Evolutionary conservation across 208 protist species (phyloP), one percentile per base, ranked within the genome.

Genomic region (Leishmania turanica): DNA sequence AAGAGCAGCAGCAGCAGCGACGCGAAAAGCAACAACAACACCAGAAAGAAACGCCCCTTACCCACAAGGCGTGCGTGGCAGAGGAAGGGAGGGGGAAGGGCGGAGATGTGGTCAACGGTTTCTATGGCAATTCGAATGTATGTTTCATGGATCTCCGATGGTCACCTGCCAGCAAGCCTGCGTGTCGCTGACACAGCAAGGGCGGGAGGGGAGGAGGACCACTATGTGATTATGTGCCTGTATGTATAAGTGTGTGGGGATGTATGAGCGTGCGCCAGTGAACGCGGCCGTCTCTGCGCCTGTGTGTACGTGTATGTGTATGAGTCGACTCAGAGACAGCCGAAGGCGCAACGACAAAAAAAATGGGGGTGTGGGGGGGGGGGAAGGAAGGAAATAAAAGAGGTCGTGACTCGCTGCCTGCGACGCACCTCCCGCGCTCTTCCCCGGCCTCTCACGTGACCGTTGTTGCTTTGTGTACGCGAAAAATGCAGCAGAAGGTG

Each of bases 231-330:
- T 19, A 66, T 37, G 31, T 17, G 37, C 24, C 13, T 75, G 15
- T 70, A n/a, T 75, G 53, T 70, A 72, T 77, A 37, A 7, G 5
- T 77, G 42, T 78, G 75, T 78, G 60, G 31, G 56, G 19, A 42
- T 78, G 45, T 54, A 66, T 78, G 42, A 71, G 19, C 56, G 54
- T 56, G 34, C 40, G 37, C 54, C 21, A 15, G 49, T 13, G 19
- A 34, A 72, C 2, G 21, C 11, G 8, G 27, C n/a, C 40, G 68
- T 72, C 42, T 72, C 24, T 34, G 37, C 42, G 5, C 17, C 6
- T 37, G 11, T 51, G 68, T 45, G 42, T 45, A 45, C 0, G 42
- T 45, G 42, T 17, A 7, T 31, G 45, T 51, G 21, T 51, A 49
- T 24, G 15, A 11, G 31, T 42, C 15, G 68, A 17, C 40, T 51